A percentile compares a stretch with the other conserved stretches of the same genome.
These are phyloP conservation scores for Ensete ventricosum DNA, from an alignment of 176 grass and related monocot species.

Conservation along the genomic window DNA sequence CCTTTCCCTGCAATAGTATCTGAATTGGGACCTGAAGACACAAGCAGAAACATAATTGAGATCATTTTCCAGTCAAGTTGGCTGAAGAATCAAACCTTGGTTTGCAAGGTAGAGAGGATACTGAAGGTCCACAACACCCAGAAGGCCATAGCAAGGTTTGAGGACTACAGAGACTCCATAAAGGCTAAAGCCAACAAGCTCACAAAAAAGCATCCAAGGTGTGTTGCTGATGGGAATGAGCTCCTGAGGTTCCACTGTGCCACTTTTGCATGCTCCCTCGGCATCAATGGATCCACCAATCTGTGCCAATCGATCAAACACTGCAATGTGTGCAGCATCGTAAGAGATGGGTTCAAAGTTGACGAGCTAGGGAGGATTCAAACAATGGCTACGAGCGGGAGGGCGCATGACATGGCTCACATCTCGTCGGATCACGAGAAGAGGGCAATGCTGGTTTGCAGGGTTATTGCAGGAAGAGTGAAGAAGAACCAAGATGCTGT, in stretches of 20 bases:
- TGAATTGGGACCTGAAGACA: slow-evolving; percentile 8
- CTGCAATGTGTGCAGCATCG: neutral
- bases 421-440: neutral
- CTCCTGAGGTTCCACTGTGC: slow-evolving; percentile 6
- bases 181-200: slow-evolving; percentile 9
- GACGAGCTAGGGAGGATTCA: slow-evolving; percentile 1
- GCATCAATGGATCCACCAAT: slow-evolving; percentile 1
- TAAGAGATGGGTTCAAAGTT: neutral
- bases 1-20: neutral
- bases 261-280: slow-evolving; percentile 5
- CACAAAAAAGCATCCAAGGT: slow-evolving; percentile 1
- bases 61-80: slow-evolving; percentile 8
- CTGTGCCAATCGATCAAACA: neutral
- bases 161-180: slow-evolving; percentile 9
- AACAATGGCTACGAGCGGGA: slow-evolving; percentile 1
- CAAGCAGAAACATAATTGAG: slow-evolving; percentile 13
- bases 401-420: neutral
- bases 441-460: slow-evolving; percentile 6
- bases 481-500: neutral
- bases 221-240: slow-evolving; percentile 5
- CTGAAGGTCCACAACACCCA: slow-evolving; percentile 11
- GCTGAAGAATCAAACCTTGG: neutral
- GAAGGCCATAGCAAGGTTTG: neutral
- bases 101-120: slow-evolving; percentile 7
- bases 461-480: slow-evolving; percentile 7